Conservation (phyloP, 1,139 yeast species). For the Yamadazyma atmosphaerica region DNA sequence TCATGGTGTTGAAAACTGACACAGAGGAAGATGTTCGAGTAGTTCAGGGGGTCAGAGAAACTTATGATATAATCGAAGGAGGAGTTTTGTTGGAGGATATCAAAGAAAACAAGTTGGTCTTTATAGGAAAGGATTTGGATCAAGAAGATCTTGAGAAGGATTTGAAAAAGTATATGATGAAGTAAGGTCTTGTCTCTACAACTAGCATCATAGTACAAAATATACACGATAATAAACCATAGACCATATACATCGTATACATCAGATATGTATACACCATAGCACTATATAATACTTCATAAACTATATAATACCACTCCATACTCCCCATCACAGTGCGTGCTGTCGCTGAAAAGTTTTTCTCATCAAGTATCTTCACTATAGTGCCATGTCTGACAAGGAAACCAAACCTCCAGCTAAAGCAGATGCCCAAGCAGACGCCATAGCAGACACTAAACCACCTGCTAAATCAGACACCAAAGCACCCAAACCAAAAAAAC, state of each 20-base stretch:
- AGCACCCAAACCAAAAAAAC: conserved; percentile 32
- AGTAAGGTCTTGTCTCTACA: no score
- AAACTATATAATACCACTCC: no score
- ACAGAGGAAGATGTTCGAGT: conserved; percentile 49
- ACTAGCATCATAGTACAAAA: no score
- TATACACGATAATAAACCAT: no score
- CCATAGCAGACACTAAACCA: no score
- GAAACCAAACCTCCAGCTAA: no score
- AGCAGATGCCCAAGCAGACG: background rate
- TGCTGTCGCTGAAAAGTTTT: conserved; percentile 2
- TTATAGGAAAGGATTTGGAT: conserved; percentile 72
- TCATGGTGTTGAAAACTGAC: conserved; percentile 38
- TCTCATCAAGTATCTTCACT: background rate
- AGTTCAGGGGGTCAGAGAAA: conserved; percentile 92
- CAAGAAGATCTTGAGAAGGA: conserved; percentile 29
- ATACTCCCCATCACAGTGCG: no score
- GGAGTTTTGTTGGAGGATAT: conserved; percentile 40
- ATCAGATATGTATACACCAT: no score
- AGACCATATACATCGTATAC: background rate
- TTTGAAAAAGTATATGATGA: conserved; percentile 17
- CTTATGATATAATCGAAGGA: conserved; percentile 74
- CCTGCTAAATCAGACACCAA: no score
- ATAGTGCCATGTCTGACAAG: no score
- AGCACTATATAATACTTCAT: no score
- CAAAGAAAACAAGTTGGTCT: conserved; percentile 58